Percentiles rank a stretch among this genome's conserved stretches.
Conservation (phyloP, 306 rosid genomes). For the Vachellia pachyceras region DNA sequence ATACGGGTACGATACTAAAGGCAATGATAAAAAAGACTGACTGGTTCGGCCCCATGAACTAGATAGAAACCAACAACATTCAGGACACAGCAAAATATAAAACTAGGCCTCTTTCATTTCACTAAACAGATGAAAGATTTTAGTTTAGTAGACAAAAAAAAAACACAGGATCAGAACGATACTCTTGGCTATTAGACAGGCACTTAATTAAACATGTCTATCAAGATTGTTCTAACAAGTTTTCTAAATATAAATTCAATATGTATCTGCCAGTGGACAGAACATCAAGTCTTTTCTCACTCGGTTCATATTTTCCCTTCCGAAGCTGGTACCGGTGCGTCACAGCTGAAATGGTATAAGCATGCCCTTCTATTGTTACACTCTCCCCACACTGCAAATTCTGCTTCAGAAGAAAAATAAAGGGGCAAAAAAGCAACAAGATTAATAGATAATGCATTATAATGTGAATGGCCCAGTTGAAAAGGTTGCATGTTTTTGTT, state of each 20-base stretch:
- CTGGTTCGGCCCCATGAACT: not conserved
- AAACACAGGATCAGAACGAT: constrained; percentile 28
- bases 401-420: constrained; percentile 45
- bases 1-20: too few relatives aligned
- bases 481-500: constrained; percentile 43
- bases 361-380: constrained; percentile 80
- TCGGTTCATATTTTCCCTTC: constrained; percentile 92
- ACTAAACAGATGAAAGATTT: not conserved
- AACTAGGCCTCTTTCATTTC: not conserved
- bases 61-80: not conserved
- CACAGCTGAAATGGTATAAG: constrained; percentile 86
- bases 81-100: constrained; percentile 5
- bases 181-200: constrained; percentile 30
- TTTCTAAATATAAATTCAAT: constrained; percentile 78
- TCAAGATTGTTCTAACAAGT: constrained; percentile 82
- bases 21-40: not conserved
- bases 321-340: constrained; percentile 92
- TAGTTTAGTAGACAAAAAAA: constrained; percentile 17
- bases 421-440: not conserved
- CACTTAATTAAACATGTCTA: constrained; percentile 6
- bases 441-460: not conserved
- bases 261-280: constrained; percentile 92
- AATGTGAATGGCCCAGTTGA: constrained; percentile 27
- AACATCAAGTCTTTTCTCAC: constrained; percentile 93
- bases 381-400: constrained; percentile 74